A percentile compares a stretch with the other conserved stretches of the same genome.
Conservation (phyloP, 257 asterid species). For the Solanum lycopersicoides region DNA sequence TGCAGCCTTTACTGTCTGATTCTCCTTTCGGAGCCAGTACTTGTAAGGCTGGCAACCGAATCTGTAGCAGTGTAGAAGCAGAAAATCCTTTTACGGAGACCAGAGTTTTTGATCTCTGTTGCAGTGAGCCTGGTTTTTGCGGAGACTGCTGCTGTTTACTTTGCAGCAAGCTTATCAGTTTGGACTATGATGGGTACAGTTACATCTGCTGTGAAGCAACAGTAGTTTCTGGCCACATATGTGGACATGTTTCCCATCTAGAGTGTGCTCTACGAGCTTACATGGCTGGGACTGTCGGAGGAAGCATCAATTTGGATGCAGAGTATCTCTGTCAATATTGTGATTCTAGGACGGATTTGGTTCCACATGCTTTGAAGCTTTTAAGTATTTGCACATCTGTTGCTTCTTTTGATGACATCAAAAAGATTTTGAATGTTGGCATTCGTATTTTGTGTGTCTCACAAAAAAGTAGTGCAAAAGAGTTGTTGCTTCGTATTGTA, state of each 20-base stretch:
- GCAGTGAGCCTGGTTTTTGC: constrained; percentile 59
- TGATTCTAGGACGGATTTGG: constrained; percentile 61
- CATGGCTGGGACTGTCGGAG: constrained; percentile 79
- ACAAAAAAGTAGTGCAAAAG: constrained; percentile 29
- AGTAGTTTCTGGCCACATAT: constrained; percentile 23
- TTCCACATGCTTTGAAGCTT: constrained; percentile 42
- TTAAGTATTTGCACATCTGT: constrained; percentile 29
- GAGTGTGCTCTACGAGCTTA: constrained; percentile 67
- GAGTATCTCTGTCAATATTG: constrained; percentile 82
- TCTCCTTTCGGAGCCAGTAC: constrained; percentile 1
- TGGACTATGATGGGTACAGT: constrained; percentile 20
- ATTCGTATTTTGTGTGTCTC: constrained; percentile 43
- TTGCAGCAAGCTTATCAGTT: constrained; percentile 42
- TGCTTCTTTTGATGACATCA: constrained; percentile 30
- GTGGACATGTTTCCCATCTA: constrained; percentile 79
- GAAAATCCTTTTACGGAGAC: constrained; percentile 15
- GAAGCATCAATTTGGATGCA: constrained; percentile 63
- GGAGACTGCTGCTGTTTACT: constrained; percentile 80
- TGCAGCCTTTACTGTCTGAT: not conserved
- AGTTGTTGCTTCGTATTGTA: constrained; percentile 38
- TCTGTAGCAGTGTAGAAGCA: constrained; percentile 45
- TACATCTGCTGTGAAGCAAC: constrained; percentile 51
- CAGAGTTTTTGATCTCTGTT: constrained; percentile 65
- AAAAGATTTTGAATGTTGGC: constrained; percentile 40
- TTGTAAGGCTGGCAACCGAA: constrained; percentile 53